Percentiles rank a stretch among this genome's conserved stretches.
Evolutionary conservation across 176 grass and related monocot genomes (phyloP).

Genomic region (Oryza meyeriana): DNA sequence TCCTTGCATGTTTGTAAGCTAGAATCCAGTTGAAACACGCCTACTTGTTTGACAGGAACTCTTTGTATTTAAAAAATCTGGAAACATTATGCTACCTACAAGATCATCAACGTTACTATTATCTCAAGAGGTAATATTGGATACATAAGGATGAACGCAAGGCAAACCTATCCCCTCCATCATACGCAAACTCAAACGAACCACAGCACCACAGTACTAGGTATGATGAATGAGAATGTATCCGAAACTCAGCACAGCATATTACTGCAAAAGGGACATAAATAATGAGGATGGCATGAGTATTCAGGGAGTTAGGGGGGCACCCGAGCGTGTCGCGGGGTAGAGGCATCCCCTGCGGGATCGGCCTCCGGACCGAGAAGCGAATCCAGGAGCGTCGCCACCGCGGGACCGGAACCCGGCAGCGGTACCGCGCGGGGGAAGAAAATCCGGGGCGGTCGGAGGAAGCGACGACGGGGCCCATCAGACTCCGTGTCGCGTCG

Average conservation of each 20-base stretch:
- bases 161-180: background rate
- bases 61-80: background rate
- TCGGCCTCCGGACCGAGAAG: conserved; percentile 43
- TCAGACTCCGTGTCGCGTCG: background rate
- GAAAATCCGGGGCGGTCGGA: background rate
- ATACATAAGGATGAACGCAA: background rate
- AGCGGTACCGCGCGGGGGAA: background rate
- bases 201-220: background rate
- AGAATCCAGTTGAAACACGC: background rate
- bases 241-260: background rate
- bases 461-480: background rate
- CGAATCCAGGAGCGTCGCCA: conserved; percentile 28
- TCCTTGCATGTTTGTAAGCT: background rate
- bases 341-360: conserved; percentile 31
- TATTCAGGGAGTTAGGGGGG: conserved; percentile 40
- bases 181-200: background rate
- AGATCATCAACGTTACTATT: background rate
- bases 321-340: conserved; percentile 16
- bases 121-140: background rate
- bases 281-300: background rate
- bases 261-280: background rate
- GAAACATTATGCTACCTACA: background rate
- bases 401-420: background rate
- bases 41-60: background rate
- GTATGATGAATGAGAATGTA: background rate